These are phyloP conservation scores for Prunus davidiana DNA, from an alignment of 306 rosid genomes.

Conservation along the genomic window DNA sequence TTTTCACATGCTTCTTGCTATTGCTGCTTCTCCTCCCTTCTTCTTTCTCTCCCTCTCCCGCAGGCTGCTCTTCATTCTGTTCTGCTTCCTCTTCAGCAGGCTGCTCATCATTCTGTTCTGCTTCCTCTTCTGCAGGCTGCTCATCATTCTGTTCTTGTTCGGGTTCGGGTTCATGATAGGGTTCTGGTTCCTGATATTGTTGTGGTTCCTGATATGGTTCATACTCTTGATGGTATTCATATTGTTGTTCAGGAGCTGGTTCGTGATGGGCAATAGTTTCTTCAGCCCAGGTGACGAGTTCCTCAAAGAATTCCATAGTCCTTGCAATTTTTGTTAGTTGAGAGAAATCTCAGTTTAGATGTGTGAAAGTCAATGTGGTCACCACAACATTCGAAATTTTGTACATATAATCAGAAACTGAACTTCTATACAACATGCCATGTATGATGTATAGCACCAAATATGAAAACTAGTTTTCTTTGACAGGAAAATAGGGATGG, in stretches of 20 bases:
- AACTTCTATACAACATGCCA: background rate
- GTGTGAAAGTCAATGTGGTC: background rate
- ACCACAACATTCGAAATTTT: no score
- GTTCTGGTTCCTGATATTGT: background rate
- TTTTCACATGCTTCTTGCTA: constrained; percentile 43
- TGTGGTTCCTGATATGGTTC: no score
- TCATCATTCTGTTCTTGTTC: constrained; percentile 39
- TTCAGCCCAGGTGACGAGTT: background rate
- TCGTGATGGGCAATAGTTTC: background rate
- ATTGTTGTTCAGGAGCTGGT: background rate
- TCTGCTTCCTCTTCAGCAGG: background rate
- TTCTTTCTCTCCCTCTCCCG: constrained; percentile 3
- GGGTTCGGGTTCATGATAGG: background rate
- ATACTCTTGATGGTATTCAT: background rate
- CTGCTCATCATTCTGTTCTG: constrained; percentile 38
- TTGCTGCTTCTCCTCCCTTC: constrained; percentile 40
- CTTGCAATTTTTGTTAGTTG: background rate
- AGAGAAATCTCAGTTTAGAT: background rate
- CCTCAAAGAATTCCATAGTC: background rate
- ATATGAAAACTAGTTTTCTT: background rate
- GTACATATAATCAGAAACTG: background rate
- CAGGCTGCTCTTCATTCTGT: background rate
- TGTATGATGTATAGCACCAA: background rate
- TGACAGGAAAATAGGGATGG: background rate
- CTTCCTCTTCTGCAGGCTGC: background rate